Evolutionary conservation across 1,139 yeast species (phyloP), one percentile per base, ranked within the genome.

Genomic region (Geotrichum europaeum): DNA sequence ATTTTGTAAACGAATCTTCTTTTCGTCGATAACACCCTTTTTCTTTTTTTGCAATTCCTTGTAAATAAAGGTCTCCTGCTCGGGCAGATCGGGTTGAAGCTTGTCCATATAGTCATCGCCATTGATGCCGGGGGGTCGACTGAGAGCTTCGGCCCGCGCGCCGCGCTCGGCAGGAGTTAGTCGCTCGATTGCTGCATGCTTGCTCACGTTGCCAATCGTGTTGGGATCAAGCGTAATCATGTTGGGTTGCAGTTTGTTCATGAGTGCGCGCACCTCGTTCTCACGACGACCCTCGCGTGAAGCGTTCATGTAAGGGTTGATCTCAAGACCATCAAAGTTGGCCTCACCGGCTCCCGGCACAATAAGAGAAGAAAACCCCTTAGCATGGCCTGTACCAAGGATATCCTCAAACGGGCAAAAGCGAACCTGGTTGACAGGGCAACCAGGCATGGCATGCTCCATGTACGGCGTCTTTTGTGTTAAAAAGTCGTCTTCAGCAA

Each of bases 291-390:
- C 97, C 73, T 89, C 87, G 57, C 73, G 70, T 7, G 78, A 72
- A 56, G 91, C 86, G 25, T 95, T 83, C 75, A 90, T 96, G 76
- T 81, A 95, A 64, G 99, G 99, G 75, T 95, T 95, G 69, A 86
- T 76, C 75, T 95, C 99, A 70, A 91, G 77, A 2, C 99, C 92
- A 78, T 95, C 99, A 72, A 83, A 92, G 76, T 95, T 95, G 64
- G 99, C 97, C 76, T 95, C 99, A 78, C 99, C 99, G 57, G 98
- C 79, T 49, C 99, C 99, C 49, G 99, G 99, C 61, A 94, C 82
- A 66, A 95, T 87, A 61, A 95, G 70, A 25, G 95, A 87, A 30
- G 87, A 83, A 60, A 91, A 80, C 28, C 98, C 97, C 15, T 78
- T 75, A 57, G 83, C 80, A 71, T 91, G 96, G 1, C 98, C 98